Base-by-base conservation (phyloP, 768 basidiomycete species). In the Agrocybe pediades region DNA sequence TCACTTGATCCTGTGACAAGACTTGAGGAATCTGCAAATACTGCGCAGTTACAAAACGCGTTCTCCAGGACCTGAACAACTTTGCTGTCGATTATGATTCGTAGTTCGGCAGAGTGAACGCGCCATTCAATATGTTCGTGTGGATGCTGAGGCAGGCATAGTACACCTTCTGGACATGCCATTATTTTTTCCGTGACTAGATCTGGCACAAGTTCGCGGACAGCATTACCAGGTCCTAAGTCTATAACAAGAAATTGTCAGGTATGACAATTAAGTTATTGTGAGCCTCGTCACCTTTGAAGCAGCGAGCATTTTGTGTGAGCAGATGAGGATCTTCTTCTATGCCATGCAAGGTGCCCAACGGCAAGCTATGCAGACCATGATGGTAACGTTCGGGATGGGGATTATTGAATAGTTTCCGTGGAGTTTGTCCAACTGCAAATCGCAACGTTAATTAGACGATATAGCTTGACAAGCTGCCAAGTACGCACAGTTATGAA, bases 361-460 rank as follows among this genome's bases (percentile, higher is more conserved):
- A 68, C 0, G 95, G 91, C 15, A 97, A 77, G 20, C 83, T 86
- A 2, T 81, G 75, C n/a, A 83, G 68, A 0, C 92, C 92, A 45
- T 88, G 81, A 65, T 86, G 78, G 56, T 85, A 83, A 25, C 93
- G 80, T 23, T 77, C 71, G 0, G 93, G 92, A 75, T 97, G 95
- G 2, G 90, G 80, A 0, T 72, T 62, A 7, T 70, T 77, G 69
- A 97, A 98, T 7, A 97, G 79, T 64, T 92, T 94, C 23, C 86
- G 79, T 9, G 95, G 95, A 0, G 95, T 96, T 71, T 96, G 94
- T 13, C 95, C 95, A 59, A 97, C 90, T 92, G 58, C 2, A 47
- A 41, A 36, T 29, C 26, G 21, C 11, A 11, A 43, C 16, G 16
- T 26, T 23, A 39, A 51, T 19, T 41, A 29, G 9, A 3, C 33